Conservation (phyloP, 1,284 basidiomycete genomes). For the Mycocalia duriaeana region DNA sequence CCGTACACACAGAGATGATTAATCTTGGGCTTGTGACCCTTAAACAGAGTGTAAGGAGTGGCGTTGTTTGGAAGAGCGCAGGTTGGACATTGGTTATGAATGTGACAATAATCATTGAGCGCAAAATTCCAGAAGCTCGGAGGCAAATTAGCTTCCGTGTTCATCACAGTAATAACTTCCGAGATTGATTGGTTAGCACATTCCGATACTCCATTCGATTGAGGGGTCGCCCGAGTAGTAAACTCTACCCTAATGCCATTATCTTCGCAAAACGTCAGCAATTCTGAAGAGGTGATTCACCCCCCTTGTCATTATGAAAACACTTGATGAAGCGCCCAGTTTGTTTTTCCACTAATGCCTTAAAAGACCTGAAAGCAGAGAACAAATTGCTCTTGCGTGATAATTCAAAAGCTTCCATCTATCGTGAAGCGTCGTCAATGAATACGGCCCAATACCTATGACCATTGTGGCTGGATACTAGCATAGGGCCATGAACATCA, state of each 20-base stretch:
- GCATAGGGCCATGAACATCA: background rate
- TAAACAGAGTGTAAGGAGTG: slow-evolving; percentile 5
- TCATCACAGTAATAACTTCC: slow-evolving; percentile 17
- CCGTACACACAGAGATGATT: slow-evolving; percentile 4
- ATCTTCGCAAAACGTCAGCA: slow-evolving; percentile 16
- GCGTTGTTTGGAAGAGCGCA: slow-evolving; percentile 7
- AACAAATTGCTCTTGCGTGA: slow-evolving; percentile 5
- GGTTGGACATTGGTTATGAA: slow-evolving; percentile 18
- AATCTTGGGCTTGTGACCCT: slow-evolving; percentile 3
- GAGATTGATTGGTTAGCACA: slow-evolving; percentile 21
- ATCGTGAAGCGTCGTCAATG: slow-evolving; percentile 2
- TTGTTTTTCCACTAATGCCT: slow-evolving; percentile 11
- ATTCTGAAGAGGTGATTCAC: slow-evolving; percentile 20
- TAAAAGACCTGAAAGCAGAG: slow-evolving; percentile 4
- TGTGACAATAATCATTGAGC: slow-evolving; percentile 16
- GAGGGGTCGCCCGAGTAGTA: slow-evolving; percentile 20
- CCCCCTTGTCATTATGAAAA: slow-evolving; percentile 25
- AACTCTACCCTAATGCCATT: slow-evolving; percentile 23
- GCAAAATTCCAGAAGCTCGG: slow-evolving; percentile 22
- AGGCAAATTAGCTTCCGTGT: slow-evolving; percentile 18
- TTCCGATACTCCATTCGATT: slow-evolving; percentile 34
- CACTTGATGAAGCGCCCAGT: slow-evolving; percentile 19
- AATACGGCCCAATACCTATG: slow-evolving; percentile 2
- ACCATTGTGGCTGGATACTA: background rate
- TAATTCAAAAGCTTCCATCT: background rate